Percentiles rank a stretch among this genome's conserved stretches.
These are phyloP conservation scores for Bruguiera sexangula DNA, from an alignment of 345 rosid species.

Conservation along the genomic window DNA sequence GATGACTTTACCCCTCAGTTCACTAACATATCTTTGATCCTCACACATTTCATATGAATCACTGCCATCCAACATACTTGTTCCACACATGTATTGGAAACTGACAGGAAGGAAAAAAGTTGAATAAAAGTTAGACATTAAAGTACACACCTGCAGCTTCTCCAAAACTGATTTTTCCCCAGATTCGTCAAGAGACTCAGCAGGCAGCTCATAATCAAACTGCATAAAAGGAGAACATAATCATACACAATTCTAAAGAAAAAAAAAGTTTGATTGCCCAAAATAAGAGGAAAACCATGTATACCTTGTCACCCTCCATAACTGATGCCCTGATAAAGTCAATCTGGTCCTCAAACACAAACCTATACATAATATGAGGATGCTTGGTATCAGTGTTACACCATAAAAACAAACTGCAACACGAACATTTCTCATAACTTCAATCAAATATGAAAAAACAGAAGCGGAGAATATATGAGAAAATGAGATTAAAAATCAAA, in stretches of 20 bases:
- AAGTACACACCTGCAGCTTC: slow-evolving; percentile 64
- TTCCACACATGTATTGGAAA: too few relatives aligned
- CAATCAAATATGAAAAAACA: not conserved
- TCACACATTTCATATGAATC: too few relatives aligned
- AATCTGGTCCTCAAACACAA: slow-evolving; percentile 94
- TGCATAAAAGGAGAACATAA: slow-evolving; percentile 26
- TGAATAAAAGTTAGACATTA: not conserved
- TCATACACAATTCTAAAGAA: not conserved
- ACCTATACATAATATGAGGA: slow-evolving; percentile 36
- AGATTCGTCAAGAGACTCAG: slow-evolving; percentile 41
- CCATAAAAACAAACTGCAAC: not conserved
- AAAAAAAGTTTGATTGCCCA: not conserved
- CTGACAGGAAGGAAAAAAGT: too few relatives aligned
- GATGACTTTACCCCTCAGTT: too few relatives aligned
- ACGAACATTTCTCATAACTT: not conserved
- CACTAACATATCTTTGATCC: too few relatives aligned
- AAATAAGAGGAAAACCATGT: slow-evolving; percentile 15
- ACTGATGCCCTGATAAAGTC: slow-evolving; percentile 81
- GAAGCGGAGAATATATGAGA: not conserved
- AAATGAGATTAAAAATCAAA: slow-evolving; percentile 11
- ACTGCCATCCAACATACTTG: too few relatives aligned
- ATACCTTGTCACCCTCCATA: slow-evolving; percentile 81
- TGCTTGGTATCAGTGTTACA: not conserved
- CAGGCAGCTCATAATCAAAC: slow-evolving; percentile 44
- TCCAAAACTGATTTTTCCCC: slow-evolving; percentile 64